These are phyloP conservation scores for Patellifolia procumbens DNA, from an alignment of 179 eudicot species.

Conservation along the genomic window DNA sequence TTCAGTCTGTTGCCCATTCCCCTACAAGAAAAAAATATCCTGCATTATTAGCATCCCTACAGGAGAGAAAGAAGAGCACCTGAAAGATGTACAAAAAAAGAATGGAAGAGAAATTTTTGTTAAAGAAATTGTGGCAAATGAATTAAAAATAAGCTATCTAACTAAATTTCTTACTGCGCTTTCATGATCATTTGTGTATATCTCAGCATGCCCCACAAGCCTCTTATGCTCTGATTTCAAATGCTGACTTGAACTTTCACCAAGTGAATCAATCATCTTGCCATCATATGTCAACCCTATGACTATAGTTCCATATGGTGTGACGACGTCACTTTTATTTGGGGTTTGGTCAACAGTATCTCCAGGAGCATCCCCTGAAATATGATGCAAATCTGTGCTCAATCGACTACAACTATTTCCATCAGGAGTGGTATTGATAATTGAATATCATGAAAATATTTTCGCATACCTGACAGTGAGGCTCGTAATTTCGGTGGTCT, in stretches of 20 bases:
- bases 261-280: conserved; percentile 19
- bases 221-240: conserved; percentile 14
- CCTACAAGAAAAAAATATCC: conserved; percentile 18
- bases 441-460: not conserved
- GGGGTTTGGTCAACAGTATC: conserved; percentile 26
- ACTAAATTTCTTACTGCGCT: conserved; percentile 24
- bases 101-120: not conserved
- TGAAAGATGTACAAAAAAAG: no score
- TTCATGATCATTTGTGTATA: conserved; percentile 18
- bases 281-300: conserved; percentile 34
- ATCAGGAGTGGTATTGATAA: not conserved
- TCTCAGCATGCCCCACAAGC: conserved; percentile 29
- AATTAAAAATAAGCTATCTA: not conserved
- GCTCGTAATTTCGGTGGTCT: conserved; percentile 39
- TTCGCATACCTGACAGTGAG: conserved; percentile 30
- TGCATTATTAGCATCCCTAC: conserved; percentile 1
- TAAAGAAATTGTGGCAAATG: not conserved
- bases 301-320: conserved; percentile 30
- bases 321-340: conserved; percentile 10
- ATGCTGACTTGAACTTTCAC: conserved; percentile 24
- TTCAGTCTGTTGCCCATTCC: conserved; percentile 32
- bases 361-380: conserved; percentile 22
- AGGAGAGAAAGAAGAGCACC: not conserved
- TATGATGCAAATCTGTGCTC: conserved; percentile 1
- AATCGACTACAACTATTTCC: not conserved